phyloP scores from a whole-genome alignment of 164 flowering plant species.

The Houttuynia cordata region DNA sequence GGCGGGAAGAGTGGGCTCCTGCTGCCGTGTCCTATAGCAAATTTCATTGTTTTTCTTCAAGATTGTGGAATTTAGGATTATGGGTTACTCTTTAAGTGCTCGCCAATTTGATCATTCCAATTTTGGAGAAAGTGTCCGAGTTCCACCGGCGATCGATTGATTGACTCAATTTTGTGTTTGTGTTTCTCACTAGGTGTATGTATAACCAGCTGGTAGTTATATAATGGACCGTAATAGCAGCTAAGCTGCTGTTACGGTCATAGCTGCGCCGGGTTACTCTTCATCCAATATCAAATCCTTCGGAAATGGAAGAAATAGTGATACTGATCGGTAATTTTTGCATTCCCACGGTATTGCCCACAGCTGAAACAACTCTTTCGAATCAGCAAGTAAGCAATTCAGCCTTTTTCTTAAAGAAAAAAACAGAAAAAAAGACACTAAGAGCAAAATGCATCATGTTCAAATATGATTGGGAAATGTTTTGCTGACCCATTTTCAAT shows the following conservation, averaged over 20 bases:
- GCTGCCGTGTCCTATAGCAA: constrained; percentile 68
- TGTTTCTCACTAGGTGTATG: constrained; percentile 51
- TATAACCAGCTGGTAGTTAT: constrained; percentile 91
- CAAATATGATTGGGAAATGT: no score
- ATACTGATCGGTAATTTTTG: constrained; percentile 57
- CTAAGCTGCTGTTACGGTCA: no score
- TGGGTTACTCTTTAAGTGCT: background rate
- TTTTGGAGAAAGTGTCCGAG: no score
- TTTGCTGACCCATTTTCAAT: no score
- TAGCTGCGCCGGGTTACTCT: constrained; percentile 66
- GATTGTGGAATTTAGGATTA: no score
- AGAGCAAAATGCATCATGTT: background rate
- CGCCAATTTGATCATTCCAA: background rate
- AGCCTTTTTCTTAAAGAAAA: background rate
- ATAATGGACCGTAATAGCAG: constrained; percentile 82
- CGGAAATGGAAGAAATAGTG: constrained; percentile 37
- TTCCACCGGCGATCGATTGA: no score
- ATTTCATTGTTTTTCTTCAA: constrained; percentile 65
- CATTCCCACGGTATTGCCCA: constrained; percentile 67
- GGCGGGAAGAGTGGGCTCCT: constrained; percentile 31
- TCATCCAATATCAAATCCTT: constrained; percentile 30
- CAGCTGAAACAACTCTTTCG: constrained; percentile 74
- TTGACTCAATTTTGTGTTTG: background rate
- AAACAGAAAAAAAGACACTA: no score
- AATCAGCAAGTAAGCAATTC: constrained; percentile 41